phyloP scores from a whole-genome alignment of 2,329 filamentous ascomycete species.

The Beauveria pseudobassiana region DNA sequence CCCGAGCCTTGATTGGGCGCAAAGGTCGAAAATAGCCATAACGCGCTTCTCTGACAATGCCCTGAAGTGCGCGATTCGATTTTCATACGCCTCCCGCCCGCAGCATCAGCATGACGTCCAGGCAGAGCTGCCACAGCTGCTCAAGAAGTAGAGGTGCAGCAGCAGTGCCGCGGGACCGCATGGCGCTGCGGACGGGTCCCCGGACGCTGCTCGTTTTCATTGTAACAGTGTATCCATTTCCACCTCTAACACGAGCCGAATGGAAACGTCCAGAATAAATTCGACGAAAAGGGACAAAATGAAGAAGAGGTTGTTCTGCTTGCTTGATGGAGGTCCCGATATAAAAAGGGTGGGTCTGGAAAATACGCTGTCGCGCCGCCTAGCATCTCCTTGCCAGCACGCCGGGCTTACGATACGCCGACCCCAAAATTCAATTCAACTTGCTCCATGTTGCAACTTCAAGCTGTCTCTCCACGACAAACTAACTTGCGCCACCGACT shows the following conservation, averaged over 20 bases:
- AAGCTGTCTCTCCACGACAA: conserved; percentile 16
- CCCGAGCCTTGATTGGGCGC: conserved; percentile 15
- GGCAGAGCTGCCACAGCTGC: neutral
- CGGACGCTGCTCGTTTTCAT: conserved; percentile 11
- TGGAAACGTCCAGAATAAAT: neutral
- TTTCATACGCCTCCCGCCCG: conserved; percentile 12
- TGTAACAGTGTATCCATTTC: neutral
- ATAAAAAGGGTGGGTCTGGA: conserved; percentile 4
- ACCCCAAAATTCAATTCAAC: conserved; percentile 16
- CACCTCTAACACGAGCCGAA: neutral
- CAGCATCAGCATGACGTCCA: conserved; percentile 6
- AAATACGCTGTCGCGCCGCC: neutral
- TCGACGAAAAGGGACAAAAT: neutral
- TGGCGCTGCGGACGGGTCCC: conserved; percentile 5
- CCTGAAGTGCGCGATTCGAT: conserved; percentile 1
- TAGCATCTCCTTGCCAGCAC: conserved; percentile 10
- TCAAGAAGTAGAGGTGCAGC: conserved; percentile 1
- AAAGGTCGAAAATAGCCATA: conserved; percentile 37
- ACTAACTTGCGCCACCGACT: conserved; percentile 2
- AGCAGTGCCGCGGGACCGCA: conserved; percentile 4
- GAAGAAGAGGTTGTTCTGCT: neutral
- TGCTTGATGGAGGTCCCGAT: neutral
- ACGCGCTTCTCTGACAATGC: conserved; percentile 25
- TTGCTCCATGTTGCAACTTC: neutral
- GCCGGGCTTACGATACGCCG: conserved; percentile 25